Evolutionary conservation across 176 grass and related monocot genomes (phyloP), one percentile per base, ranked within the genome.

Genomic region (Eragrostis curvula): DNA sequence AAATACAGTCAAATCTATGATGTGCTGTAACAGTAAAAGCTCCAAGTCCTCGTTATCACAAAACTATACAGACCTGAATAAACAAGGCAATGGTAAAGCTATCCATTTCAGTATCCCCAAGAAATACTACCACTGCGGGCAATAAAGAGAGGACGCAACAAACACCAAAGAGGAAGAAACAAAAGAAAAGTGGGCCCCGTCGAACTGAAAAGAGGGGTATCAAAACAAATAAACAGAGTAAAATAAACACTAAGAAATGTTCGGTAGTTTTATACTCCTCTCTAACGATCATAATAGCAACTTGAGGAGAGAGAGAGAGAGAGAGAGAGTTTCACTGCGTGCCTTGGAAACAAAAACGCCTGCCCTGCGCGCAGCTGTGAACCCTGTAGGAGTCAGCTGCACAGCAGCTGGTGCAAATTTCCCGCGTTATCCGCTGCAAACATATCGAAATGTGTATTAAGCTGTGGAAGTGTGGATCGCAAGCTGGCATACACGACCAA

Each of bases 1-100:
- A 82, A 72, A 82, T 36, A 30, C 67, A 53, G 90, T 92, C 86
- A 92, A 92, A 85, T 50, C 21, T 16, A 39, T 39, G 77, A 59
- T 85, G 51, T 39, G 59, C 72, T 81, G 81, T 52, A 77, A 72
- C 60, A 70, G 78, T 82, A 79, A 91, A 88, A 91, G 78, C 49
- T 39, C 11, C 59, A 80, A 63, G 46, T 14, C 76, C 81, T 89
- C 87, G 77, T 81, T 58, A 62, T 77, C 52, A 77, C 80, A 84
- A 88, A 88, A 88, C 76, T 79, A 72, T 48, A 12, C 56, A 24
- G 2, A 6, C 43, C 12, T 85, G 83, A 82, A 66, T 77, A 85
- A 77, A 81, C 39, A 89, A 89, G 25, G 48, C 36, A 71, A 81
- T 74, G 47, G 57, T 51, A 49, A 58, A 67, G 59, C 74, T 58